phyloP scores from a whole-genome alignment of 1,284 basidiomycete genomes.

The Heterobasidion annosum region DNA sequence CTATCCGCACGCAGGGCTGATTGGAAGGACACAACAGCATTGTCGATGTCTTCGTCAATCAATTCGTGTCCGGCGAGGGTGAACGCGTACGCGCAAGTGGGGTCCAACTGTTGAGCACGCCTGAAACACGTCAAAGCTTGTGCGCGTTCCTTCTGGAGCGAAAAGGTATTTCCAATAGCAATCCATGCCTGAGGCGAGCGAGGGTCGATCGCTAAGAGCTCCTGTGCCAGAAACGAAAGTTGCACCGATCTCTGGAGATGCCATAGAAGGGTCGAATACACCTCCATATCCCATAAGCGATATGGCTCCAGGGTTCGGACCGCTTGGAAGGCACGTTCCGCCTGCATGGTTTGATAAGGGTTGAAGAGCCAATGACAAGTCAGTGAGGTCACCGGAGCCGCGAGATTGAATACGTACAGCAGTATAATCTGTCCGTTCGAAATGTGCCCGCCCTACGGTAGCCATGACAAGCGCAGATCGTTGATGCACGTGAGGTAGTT shows the following conservation, averaged over 20 bases:
- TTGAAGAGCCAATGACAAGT: conserved; percentile 1
- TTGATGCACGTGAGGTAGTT: conserved; percentile 70
- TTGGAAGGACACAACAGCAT: conserved; percentile 85
- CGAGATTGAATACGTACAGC: conserved; percentile 47
- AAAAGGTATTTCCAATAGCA: conserved; percentile 89
- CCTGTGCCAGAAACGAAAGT: conserved; percentile 85
- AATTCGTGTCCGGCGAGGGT: conserved; percentile 93
- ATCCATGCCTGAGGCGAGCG: conserved; percentile 89
- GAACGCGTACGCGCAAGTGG: conserved; percentile 84
- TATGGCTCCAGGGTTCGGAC: conserved; percentile 78
- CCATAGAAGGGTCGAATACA: conserved; percentile 92
- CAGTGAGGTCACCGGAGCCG: neutral
- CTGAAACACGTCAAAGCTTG: conserved; percentile 90
- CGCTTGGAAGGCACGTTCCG: conserved; percentile 79
- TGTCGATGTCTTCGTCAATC: conserved; percentile 86
- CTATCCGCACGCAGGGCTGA: conserved; percentile 80
- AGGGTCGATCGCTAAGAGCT: conserved; percentile 75
- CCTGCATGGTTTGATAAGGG: conserved; percentile 33
- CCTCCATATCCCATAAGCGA: conserved; percentile 84
- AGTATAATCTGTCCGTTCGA: conserved; percentile 80
- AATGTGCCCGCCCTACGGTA: conserved; percentile 78
- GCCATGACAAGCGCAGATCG: conserved; percentile 70
- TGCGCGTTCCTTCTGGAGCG: conserved; percentile 81
- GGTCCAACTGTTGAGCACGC: conserved; percentile 78
- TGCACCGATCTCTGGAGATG: conserved; percentile 76